A percentile compares a stretch with the other conserved stretches of the same genome.
Evolutionary conservation across 2,329 filamentous ascomycete genomes (phyloP).

Genomic region (Alternaria panax): DNA sequence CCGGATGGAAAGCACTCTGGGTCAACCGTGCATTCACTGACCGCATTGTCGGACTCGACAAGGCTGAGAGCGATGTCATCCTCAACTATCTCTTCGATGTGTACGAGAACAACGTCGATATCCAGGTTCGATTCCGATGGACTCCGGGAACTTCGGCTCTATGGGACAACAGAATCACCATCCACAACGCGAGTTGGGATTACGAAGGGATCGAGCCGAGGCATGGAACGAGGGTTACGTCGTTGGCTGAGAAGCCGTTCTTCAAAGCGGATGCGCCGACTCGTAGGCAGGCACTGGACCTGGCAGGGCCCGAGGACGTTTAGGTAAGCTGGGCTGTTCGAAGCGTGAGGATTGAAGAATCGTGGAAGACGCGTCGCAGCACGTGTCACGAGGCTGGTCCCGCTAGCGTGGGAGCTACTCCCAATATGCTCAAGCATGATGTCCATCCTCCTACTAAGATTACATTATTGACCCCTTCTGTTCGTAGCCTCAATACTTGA

Average conservation of each 20-base stretch:
- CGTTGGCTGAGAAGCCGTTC: constrained; percentile 74
- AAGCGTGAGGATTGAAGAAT: too few species aligned
- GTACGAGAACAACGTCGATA: constrained; percentile 73
- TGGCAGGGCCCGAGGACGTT: constrained; percentile 66
- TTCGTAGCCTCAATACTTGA: background rate
- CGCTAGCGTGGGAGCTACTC: background rate
- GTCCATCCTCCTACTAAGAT: background rate
- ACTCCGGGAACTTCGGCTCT: constrained; percentile 70
- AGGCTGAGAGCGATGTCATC: constrained; percentile 72
- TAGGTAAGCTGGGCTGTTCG: constrained; percentile 31
- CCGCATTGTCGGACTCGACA: constrained; percentile 72
- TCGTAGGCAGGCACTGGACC: constrained; percentile 69
- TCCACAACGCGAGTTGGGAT: constrained; percentile 78
- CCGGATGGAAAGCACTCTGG: constrained; percentile 76
- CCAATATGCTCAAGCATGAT: background rate
- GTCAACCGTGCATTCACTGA: constrained; percentile 75
- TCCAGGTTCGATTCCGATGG: constrained; percentile 76
- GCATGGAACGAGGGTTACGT: constrained; percentile 75
- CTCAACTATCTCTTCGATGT: constrained; percentile 72
- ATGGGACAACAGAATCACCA: constrained; percentile 78
- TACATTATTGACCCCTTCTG: background rate
- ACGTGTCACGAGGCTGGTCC: too few species aligned
- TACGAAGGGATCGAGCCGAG: constrained; percentile 72
- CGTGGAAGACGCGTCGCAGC: too few species aligned
- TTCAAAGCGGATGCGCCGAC: constrained; percentile 71